Evolutionary conservation across 2,329 filamentous ascomycete species (phyloP), one percentile per base, ranked within the genome.

Genomic region (Xylaria sp.): DNA sequence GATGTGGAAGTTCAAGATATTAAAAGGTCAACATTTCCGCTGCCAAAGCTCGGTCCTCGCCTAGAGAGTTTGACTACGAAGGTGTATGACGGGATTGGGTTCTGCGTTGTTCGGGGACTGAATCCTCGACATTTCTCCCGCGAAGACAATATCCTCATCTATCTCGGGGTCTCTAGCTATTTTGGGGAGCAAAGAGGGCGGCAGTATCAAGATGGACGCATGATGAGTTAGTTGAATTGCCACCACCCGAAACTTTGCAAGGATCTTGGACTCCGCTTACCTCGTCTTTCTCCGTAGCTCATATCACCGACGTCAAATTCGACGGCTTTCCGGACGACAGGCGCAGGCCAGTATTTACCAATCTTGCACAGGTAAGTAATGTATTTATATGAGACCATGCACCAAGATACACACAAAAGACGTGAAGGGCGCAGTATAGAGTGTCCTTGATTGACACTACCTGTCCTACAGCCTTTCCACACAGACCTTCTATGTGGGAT

Each of bases 71-170:
- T 57, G 8, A 17, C 41, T 9, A 2, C 21, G 19, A 37, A 49
- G 3, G 4, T 57, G 8, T 25, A 57, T 27, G 13, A 6, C 21
- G 54, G 54, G 3, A 10, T 35, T 10, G 54, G 54, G 4, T 57
- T 57, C n/a, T 37, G 44, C 10, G 43, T 25, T 1, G 10, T 57
- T 4, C 43, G 43, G 13, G 54, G 54, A 19, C 37, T 57, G 21
- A 17, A 57, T 17, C 23, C 40, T 3, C 2, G 15, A 11, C 10
- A 38, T 15, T 44, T 31, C 21, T 33, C 37, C 29, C 17, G 31
- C 13, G 54, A 57, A 19, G 54, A 57, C 43, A 57, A 57, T 27
- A 15, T 40, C 4, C 37, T 57, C 17, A 38, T 57, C 25, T 57
- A 25, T 21, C 43, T 57, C 5, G 54, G 54, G 4, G 23, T 57